These are phyloP conservation scores for Thalassiosira hispida DNA, from an alignment of 352 stramenopile genomes.

Conservation along the genomic window DNA sequence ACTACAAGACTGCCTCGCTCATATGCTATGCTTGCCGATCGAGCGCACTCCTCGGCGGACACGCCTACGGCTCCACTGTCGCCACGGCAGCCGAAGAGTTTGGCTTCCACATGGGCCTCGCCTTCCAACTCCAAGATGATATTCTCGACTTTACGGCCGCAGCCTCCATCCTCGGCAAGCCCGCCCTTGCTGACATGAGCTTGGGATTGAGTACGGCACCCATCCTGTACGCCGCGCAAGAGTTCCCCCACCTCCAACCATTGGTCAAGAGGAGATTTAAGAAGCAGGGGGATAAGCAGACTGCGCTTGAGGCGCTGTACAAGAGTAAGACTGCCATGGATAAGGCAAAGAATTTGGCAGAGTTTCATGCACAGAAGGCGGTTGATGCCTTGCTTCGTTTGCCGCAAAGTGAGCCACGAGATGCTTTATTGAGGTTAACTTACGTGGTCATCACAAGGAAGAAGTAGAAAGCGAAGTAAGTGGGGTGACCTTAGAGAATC, in stretches of 20 bases:
- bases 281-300: constrained; percentile 86
- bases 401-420: constrained; percentile 83
- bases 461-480: constrained; percentile 72
- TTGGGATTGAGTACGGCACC: constrained; percentile 97
- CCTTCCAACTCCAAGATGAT: constrained; percentile 99
- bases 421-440: constrained; percentile 87
- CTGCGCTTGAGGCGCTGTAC: constrained; percentile 83
- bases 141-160: constrained; percentile 95
- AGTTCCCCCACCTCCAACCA: constrained; percentile 84
- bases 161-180: constrained; percentile 90
- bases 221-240: constrained; percentile 96
- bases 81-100: constrained; percentile 85
- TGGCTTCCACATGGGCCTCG: constrained; percentile 97
- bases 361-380: constrained; percentile 87
- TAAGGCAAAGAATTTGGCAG: constrained; percentile 82
- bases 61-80: constrained; percentile 86
- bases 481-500: constrained; percentile 37
- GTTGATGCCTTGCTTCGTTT: constrained; percentile 85
- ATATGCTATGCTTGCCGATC: constrained; percentile 97
- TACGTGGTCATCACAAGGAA: constrained; percentile 88
- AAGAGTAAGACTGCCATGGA: constrained; percentile 85
- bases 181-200: constrained; percentile 96
- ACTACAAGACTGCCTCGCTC: constrained; percentile 99
- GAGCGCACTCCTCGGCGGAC: constrained; percentile 93
- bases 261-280: constrained; percentile 89